Evolutionary conservation across 2,329 filamentous ascomycete genomes (phyloP).

Genomic region (Sclerotinia minor): DNA sequence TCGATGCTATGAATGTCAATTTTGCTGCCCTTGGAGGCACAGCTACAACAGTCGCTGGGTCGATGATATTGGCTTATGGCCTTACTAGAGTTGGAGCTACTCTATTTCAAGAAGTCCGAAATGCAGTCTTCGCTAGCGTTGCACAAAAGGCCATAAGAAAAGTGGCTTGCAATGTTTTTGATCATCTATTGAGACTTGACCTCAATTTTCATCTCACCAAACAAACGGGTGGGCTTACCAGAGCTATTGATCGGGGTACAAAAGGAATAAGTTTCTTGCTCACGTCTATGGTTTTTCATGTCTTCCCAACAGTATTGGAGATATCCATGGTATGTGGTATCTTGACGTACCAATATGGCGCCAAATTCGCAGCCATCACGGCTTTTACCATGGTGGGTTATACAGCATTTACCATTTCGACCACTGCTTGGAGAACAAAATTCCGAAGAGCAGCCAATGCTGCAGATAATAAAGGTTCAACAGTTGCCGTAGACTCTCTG

Average conservation of each 20-base stretch:
- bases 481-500: slow-evolving; percentile 90
- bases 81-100: slow-evolving; percentile 84
- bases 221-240: slow-evolving; percentile 90
- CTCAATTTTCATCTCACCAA: slow-evolving; percentile 91
- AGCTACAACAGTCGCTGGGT: slow-evolving; percentile 82
- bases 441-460: slow-evolving; percentile 94
- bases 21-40: slow-evolving; percentile 84
- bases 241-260: slow-evolving; percentile 93
- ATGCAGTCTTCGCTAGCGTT: slow-evolving; percentile 94
- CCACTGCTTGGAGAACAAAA: slow-evolving; percentile 95
- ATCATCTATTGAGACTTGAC: slow-evolving; percentile 84
- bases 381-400: slow-evolving; percentile 89
- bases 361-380: slow-evolving; percentile 88
- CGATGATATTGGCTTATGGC: slow-evolving; percentile 92
- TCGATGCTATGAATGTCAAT: slow-evolving; percentile 97
- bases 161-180: slow-evolving; percentile 90
- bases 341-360: slow-evolving; percentile 91
- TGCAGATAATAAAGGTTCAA: slow-evolving; percentile 92
- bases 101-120: slow-evolving; percentile 88
- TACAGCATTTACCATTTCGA: slow-evolving; percentile 94
- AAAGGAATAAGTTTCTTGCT: slow-evolving; percentile 98
- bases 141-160: slow-evolving; percentile 93
- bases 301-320: slow-evolving; percentile 89
- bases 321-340: slow-evolving; percentile 96
- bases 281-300: slow-evolving; percentile 98